Evolutionary conservation across 352 stramenopile species (phyloP).

Genomic region (Globisporangium spinosum): DNA sequence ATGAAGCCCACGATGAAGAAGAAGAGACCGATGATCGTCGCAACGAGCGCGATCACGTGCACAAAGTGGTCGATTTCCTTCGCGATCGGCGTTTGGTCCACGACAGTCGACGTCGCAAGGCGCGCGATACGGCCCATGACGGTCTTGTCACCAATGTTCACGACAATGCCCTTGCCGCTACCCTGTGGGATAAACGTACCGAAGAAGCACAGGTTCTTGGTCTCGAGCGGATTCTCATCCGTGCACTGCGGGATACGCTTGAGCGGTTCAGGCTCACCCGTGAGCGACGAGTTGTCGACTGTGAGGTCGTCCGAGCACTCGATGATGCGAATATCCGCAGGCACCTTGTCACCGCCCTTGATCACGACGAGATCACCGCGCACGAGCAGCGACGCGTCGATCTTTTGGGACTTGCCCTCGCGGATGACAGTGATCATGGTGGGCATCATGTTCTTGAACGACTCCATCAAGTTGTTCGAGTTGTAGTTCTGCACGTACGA

Average conservation of each 20-base stretch:
- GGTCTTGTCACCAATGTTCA: slow-evolving; percentile 72
- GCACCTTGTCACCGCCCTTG: slow-evolving; percentile 91
- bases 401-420: slow-evolving; percentile 75
- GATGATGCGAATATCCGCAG: slow-evolving; percentile 94
- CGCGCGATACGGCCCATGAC: slow-evolving; percentile 80
- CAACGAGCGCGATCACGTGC: slow-evolving; percentile 59
- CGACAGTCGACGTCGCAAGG: slow-evolving; percentile 50
- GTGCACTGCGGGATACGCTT: slow-evolving; percentile 77
- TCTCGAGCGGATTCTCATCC: slow-evolving; percentile 74
- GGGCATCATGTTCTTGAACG: slow-evolving; percentile 86
- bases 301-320: slow-evolving; percentile 92
- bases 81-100: slow-evolving; percentile 51
- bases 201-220: slow-evolving; percentile 83
- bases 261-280: slow-evolving; percentile 83
- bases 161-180: slow-evolving; percentile 59
- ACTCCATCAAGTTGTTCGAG: slow-evolving; percentile 81
- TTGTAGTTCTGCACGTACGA: slow-evolving; percentile 74
- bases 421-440: slow-evolving; percentile 73
- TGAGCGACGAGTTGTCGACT: slow-evolving; percentile 86
- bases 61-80: slow-evolving; percentile 73
- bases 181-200: slow-evolving; percentile 77
- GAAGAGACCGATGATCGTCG: slow-evolving; percentile 49
- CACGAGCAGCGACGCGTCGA: slow-evolving; percentile 75
- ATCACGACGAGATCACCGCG: slow-evolving; percentile 87
- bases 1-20: slow-evolving; percentile 60